A percentile compares a stretch with the other conserved stretches of the same genome.
Evolutionary conservation across 805 yeast genomes (phyloP).

Genomic region (Ogataea siamensis): DNA sequence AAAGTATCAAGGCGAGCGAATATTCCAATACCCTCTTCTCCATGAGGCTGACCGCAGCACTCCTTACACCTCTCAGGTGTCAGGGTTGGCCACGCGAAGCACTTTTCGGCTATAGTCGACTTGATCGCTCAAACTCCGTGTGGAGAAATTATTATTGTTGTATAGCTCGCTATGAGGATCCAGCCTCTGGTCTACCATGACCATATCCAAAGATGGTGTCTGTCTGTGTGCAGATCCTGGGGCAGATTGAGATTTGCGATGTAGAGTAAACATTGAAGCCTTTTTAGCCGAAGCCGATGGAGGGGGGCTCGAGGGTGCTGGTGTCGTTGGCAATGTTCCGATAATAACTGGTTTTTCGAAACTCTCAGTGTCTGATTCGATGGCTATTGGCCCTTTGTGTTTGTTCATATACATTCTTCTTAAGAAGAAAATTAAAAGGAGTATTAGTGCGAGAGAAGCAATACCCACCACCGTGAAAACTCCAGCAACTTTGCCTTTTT

Average conservation of each 20-base stretch:
- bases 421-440: slow-evolving; percentile 42
- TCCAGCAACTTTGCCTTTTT: slow-evolving; percentile 80
- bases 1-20: no score
- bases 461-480: slow-evolving; percentile 79
- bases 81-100: slow-evolving; percentile 49
- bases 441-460: slow-evolving; percentile 46
- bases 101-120: slow-evolving; percentile 57
- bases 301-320: slow-evolving; percentile 3
- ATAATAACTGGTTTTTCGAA: slow-evolving; percentile 22
- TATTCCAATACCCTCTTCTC: no score
- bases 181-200: slow-evolving; percentile 55
- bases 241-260: slow-evolving; percentile 11
- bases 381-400: slow-evolving; percentile 8
- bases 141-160: slow-evolving; percentile 44
- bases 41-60: neutral
- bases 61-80: slow-evolving; percentile 11
- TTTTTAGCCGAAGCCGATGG: slow-evolving; percentile 2
- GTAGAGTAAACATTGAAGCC: slow-evolving; percentile 9
- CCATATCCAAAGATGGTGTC: slow-evolving; percentile 7
- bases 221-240: slow-evolving; percentile 6
- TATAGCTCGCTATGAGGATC: slow-evolving; percentile 56
- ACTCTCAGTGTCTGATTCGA: slow-evolving; percentile 26
- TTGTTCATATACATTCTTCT: slow-evolving; percentile 11
- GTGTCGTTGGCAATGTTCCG: slow-evolving; percentile 8
- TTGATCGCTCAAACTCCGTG: slow-evolving; percentile 51